Conservation (phyloP, 1,139 yeast species). For the Blastobotrys capitulatus region DNA sequence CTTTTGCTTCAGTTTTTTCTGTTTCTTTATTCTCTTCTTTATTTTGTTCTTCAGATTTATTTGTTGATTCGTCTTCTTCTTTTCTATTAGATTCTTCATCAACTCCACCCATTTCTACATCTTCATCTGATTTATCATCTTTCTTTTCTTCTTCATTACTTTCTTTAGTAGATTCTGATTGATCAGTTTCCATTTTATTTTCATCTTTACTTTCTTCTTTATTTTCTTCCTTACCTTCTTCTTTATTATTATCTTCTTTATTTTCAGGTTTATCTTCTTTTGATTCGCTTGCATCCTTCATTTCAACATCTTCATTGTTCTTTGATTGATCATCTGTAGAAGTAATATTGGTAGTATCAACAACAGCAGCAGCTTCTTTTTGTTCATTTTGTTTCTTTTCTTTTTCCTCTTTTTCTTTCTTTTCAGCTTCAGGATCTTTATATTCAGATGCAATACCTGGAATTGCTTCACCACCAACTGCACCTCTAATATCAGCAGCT, state of each 20-base stretch:
- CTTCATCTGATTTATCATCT: background rate
- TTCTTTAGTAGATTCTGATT: slow-evolving; percentile 5
- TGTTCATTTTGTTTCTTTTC: background rate
- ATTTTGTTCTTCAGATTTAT: slow-evolving; percentile 1
- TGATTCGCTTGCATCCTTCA: background rate
- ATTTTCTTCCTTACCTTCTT: background rate
- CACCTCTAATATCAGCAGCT: slow-evolving; percentile 58
- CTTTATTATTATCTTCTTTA: background rate
- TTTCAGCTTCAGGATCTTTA: slow-evolving; percentile 11
- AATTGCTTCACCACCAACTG: slow-evolving; percentile 53
- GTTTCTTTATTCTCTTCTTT: background rate
- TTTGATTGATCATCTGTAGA: slow-evolving; percentile 1
- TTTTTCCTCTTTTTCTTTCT: background rate
- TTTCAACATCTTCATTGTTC: slow-evolving; percentile 7
- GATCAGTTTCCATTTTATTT: background rate
- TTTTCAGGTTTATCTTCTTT: background rate
- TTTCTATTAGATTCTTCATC: background rate
- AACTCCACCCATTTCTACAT: background rate
- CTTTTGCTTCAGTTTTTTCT: too few relatives aligned
- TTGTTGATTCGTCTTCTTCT: background rate
- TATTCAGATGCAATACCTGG: slow-evolving; percentile 40
- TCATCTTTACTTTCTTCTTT: background rate
- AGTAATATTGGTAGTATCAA: background rate
- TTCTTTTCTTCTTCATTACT: slow-evolving; percentile 9
- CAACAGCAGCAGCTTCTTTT: background rate